Percentiles rank a stretch among this genome's conserved stretches.
phyloP scores from a whole-genome alignment of 176 grass and related monocot genomes.

The Guadua angustifolia region DNA sequence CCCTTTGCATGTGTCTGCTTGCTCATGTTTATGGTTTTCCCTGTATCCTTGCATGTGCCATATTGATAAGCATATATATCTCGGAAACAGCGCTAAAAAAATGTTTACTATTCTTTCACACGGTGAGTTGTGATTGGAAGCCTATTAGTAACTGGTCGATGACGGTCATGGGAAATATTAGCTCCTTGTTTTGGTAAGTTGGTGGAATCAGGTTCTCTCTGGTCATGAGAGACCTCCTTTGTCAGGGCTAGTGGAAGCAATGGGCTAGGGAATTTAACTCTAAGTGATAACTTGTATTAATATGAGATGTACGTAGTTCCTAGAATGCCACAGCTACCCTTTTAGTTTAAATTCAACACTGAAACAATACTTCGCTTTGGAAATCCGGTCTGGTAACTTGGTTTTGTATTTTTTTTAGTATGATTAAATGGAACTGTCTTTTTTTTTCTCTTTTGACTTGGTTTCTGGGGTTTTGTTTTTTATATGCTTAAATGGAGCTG shows the following conservation, averaged over 20 bases:
- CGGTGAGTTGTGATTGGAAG: not conserved
- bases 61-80: slow-evolving; percentile 16
- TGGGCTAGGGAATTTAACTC: not conserved
- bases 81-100: not conserved
- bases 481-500: not conserved
- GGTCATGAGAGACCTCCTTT: slow-evolving; percentile 16
- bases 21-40: not conserved
- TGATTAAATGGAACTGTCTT: slow-evolving; percentile 10
- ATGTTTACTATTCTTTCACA: slow-evolving; percentile 5
- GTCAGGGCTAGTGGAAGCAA: not conserved
- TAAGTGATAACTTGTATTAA: not conserved
- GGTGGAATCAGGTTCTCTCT: slow-evolving; percentile 5
- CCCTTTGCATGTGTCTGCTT: not conserved
- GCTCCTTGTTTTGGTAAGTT: slow-evolving; percentile 3
- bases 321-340: not conserved
- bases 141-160: not conserved
- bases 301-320: not conserved
- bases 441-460: not conserved
- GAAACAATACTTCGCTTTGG: not conserved
- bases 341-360: slow-evolving; percentile 7
- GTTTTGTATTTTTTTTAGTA: not conserved
- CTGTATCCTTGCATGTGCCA: not conserved
- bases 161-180: not conserved
- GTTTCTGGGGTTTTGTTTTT: not conserved
- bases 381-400: not conserved